Evolutionary conservation across 2,329 filamentous ascomycete species (phyloP).

Genomic region (Seiridium cupressi): DNA sequence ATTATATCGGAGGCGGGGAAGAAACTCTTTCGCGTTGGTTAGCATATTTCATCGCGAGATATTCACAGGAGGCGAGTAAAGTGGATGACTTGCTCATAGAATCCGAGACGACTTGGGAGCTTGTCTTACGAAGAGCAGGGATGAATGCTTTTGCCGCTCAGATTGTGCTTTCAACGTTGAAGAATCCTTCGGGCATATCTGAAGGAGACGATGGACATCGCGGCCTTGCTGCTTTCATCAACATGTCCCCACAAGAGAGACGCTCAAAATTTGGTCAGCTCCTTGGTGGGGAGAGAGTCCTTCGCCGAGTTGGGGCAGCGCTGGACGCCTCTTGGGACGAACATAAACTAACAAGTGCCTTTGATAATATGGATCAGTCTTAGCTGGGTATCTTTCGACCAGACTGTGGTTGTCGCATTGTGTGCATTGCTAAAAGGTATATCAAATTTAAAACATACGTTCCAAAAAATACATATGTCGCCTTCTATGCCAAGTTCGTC

Average conservation of each 20-base stretch:
- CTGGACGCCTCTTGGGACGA: constrained; percentile 51
- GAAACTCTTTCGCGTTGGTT: constrained; percentile 54
- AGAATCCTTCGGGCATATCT: constrained; percentile 24
- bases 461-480: too few relatives aligned
- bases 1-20: constrained; percentile 49
- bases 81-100: constrained; percentile 36
- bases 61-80: constrained; percentile 23
- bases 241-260: constrained; percentile 52
- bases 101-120: constrained; percentile 66
- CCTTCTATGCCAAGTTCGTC: too few relatives aligned
- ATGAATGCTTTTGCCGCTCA: constrained; percentile 74
- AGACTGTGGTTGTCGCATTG: too few relatives aligned
- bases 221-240: constrained; percentile 54
- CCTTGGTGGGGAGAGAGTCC: constrained; percentile 52
- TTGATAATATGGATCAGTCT: too few relatives aligned
- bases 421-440: too few relatives aligned
- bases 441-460: too few relatives aligned
- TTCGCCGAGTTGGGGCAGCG: constrained; percentile 47
- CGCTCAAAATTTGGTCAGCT: constrained; percentile 45
- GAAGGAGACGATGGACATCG: constrained; percentile 20
- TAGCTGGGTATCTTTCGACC: too few relatives aligned
- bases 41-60: constrained; percentile 47
- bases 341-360: background rate
- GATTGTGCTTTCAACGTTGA: constrained; percentile 51
- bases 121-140: constrained; percentile 63